Base-by-base conservation (phyloP, 108 stramenopile genomes). In the Pseudonitzschia multistriata region DNA sequence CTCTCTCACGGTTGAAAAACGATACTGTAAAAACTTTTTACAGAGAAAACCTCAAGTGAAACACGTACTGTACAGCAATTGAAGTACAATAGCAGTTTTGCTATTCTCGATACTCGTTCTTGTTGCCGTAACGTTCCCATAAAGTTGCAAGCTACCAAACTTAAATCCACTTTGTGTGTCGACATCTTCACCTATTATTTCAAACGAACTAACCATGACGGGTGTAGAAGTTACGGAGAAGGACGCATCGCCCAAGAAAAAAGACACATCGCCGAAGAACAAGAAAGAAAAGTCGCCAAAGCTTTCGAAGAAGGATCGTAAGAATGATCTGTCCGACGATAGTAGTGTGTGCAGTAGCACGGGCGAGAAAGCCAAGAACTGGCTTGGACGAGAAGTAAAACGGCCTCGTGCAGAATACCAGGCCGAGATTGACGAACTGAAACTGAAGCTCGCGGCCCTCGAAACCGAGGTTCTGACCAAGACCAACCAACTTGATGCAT, bases 381-480 rank as follows among this genome's bases (percentile, higher is more conserved):
- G 57, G 57, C 35, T 33, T 2, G 57, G 57, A 37, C 13, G n/a
- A 0, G 40, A 45, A 24, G 35, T 35, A n/a, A 64, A 64, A 29
- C 10, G 35, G 14, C 63, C 63, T 21, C 63, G 63, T 48, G 63
- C 63, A 2, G 63, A 64, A 64, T 64, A 64, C 17, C 63, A 64
- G 42, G 63, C 63, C 0, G 63, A 64, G 40, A 64, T 64, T 39
- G 63, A 64, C 28, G 63, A 64, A 64, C 35, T 64, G 22, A 40
- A 45, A 29, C 24, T 64, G 22, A 24, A 64, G 25, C 8, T 64
- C 0, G 63, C 24, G 15, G 63, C 37, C n/a, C 13, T 64, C 3
- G 27, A 64, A 28, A 36, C 17, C 35, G 39, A 64, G 17, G 21
- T 64, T 0, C 19, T 21, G 6, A 59, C 31, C 2, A 59, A 27